Percentiles rank a stretch among this genome's conserved stretches.
Evolutionary conservation across 1,139 yeast genomes (phyloP).

Genomic region (Protomyces gravidus): DNA sequence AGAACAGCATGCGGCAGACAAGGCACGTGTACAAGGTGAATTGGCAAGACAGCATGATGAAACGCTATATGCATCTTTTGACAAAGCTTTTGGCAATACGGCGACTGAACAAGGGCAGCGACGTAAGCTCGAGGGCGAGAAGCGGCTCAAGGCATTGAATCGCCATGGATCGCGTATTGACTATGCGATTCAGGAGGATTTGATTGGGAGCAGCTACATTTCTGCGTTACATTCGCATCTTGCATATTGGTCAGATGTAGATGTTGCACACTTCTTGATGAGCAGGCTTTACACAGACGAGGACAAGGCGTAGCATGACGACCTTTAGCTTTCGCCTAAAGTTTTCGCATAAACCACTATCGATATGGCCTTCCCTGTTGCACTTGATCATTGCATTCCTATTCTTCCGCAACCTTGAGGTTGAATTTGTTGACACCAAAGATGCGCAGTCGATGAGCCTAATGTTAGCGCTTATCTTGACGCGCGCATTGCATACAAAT

Average conservation of each 20-base stretch:
- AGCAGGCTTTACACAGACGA: conserved; percentile 34
- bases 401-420: conserved; percentile 25
- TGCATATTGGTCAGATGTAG: conserved; percentile 80
- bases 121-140: conserved; percentile 34
- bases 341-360: background rate
- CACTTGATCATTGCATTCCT: background rate
- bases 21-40: conserved; percentile 8
- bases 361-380: background rate
- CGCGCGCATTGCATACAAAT: conserved; percentile 34
- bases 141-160: conserved; percentile 50
- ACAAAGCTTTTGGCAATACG: conserved; percentile 36
- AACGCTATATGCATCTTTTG: conserved; percentile 32
- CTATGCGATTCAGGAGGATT: conserved; percentile 71
- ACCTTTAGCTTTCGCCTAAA: too few species aligned
- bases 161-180: conserved; percentile 68
- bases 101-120: conserved; percentile 37
- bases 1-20: conserved; percentile 4
- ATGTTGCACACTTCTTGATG: conserved; percentile 74
- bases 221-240: conserved; percentile 84
- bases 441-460: conserved; percentile 32
- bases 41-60: conserved; percentile 27
- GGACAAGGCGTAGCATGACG: background rate
- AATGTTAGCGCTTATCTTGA: background rate
- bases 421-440: conserved; percentile 32
- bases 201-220: conserved; percentile 63